These are phyloP conservation scores for Botrytis paeoniae DNA, from an alignment of 2,329 filamentous ascomycete genomes.

Conservation along the genomic window DNA sequence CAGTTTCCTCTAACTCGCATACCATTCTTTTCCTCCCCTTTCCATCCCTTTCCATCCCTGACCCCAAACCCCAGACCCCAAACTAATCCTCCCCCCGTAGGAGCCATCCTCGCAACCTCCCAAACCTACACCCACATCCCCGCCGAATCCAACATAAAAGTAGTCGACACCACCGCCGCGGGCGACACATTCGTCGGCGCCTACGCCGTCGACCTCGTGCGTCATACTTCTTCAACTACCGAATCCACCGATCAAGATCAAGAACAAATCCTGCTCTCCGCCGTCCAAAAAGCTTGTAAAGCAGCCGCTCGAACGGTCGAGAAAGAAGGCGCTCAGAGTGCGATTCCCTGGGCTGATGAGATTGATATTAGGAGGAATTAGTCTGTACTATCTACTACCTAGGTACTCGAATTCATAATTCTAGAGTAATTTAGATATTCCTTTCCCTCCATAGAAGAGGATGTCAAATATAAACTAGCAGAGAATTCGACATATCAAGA, in stretches of 20 bases:
- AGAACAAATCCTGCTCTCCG: slow-evolving; percentile 31
- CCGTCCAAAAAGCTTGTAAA: slow-evolving; percentile 58
- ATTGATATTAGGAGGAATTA: slow-evolving; percentile 31
- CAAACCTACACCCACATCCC: slow-evolving; percentile 49
- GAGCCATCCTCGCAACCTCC: slow-evolving; percentile 60
- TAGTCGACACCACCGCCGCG: slow-evolving; percentile 90
- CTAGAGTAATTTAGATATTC: background rate
- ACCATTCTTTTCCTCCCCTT: too few species aligned
- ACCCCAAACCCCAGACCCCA: too few species aligned
- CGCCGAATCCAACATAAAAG: slow-evolving; percentile 65
- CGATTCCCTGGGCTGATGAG: slow-evolving; percentile 64
- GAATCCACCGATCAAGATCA: too few species aligned
- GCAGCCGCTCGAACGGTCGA: slow-evolving; percentile 66
- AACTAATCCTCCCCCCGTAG: background rate
- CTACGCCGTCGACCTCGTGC: slow-evolving; percentile 73
- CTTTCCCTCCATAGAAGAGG: background rate
- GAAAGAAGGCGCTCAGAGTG: slow-evolving; percentile 60
- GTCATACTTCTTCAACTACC: slow-evolving; percentile 26
- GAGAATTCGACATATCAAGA: background rate
- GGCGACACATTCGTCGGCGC: slow-evolving; percentile 93
- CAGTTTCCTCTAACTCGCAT: too few species aligned
- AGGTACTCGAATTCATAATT: background rate
- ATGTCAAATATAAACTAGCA: background rate
- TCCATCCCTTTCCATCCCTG: too few species aligned
- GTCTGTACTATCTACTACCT: background rate